phyloP scores from a whole-genome alignment of 83 land plant genomes.

The Diphasiastrum complanatum region DNA sequence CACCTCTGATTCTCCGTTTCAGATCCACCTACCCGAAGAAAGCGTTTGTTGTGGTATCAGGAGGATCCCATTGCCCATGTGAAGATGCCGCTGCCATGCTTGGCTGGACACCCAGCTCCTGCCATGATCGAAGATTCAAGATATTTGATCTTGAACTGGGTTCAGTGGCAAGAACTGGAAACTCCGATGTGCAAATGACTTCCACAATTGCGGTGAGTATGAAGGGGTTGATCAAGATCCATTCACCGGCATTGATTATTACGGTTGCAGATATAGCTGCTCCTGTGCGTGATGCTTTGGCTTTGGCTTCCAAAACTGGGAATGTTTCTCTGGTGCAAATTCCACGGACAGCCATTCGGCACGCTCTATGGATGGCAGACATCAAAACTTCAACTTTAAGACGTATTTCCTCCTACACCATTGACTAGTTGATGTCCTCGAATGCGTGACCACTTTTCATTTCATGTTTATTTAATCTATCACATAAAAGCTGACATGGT shows the following conservation, averaged over 20 bases:
- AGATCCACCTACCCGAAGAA: conserved; percentile 71
- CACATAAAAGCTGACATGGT: too few relatives aligned
- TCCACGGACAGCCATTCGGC: conserved; percentile 54
- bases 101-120: conserved; percentile 62
- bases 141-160: conserved; percentile 77
- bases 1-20: conserved; percentile 80
- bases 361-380: conserved; percentile 93
- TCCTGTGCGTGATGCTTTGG: conserved; percentile 55
- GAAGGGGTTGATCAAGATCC: conserved; percentile 75
- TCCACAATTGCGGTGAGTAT: conserved; percentile 62
- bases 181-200: conserved; percentile 53
- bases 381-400: conserved; percentile 58
- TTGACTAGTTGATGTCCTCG: neutral
- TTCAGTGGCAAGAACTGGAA: conserved; percentile 37
- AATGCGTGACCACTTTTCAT: neutral
- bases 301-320: conserved; percentile 49
- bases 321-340: conserved; percentile 47
- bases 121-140: conserved; percentile 88
- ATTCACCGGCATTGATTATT: conserved; percentile 70
- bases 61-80: conserved; percentile 77
- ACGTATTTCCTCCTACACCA: conserved; percentile 41
- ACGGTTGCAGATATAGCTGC: conserved; percentile 51
- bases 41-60: conserved; percentile 83
- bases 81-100: conserved; percentile 67
- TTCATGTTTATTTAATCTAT: neutral